phyloP scores from a whole-genome alignment of 169 alveolate genomes.

The Plasmodium relictum region DNA sequence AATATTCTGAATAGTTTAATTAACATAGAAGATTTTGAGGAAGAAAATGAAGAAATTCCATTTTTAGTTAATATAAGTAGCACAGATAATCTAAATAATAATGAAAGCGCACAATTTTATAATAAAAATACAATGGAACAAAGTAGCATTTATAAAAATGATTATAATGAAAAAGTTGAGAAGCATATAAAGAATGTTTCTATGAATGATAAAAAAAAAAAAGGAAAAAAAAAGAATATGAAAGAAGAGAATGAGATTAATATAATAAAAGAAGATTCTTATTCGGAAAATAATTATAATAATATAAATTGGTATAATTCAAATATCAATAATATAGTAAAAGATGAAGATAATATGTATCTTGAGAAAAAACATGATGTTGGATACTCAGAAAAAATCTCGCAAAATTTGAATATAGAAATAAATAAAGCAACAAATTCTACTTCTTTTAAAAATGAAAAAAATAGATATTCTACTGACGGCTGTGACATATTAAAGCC shows the following conservation, averaged over 20 bases:
- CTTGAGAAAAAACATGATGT: not conserved
- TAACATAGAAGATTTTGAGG: conserved; percentile 46
- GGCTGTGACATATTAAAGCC: conserved; percentile 74
- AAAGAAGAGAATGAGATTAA: not conserved
- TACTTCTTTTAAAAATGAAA: not conserved
- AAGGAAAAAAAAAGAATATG: not conserved
- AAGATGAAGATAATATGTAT: not conserved
- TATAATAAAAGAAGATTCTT: not conserved
- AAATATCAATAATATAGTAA: not conserved
- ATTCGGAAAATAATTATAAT: not conserved
- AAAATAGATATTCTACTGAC: conserved; percentile 10
- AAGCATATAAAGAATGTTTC: not conserved
- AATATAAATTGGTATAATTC: not conserved
- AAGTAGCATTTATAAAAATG: not conserved
- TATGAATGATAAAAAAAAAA: not conserved
- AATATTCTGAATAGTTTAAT: conserved; percentile 55
- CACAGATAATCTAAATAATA: not conserved
- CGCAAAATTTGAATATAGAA: not conserved
- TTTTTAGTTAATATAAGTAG: conserved; percentile 37
- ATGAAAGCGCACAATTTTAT: not conserved
- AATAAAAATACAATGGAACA: conserved; percentile 5
- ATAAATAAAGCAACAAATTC: not conserved
- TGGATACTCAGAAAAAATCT: not conserved
- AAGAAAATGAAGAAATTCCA: conserved; percentile 75
- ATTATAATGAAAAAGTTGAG: not conserved